phyloP scores from a whole-genome alignment of 768 basidiomycete genomes.

The Trametes cinnabarina region DNA sequence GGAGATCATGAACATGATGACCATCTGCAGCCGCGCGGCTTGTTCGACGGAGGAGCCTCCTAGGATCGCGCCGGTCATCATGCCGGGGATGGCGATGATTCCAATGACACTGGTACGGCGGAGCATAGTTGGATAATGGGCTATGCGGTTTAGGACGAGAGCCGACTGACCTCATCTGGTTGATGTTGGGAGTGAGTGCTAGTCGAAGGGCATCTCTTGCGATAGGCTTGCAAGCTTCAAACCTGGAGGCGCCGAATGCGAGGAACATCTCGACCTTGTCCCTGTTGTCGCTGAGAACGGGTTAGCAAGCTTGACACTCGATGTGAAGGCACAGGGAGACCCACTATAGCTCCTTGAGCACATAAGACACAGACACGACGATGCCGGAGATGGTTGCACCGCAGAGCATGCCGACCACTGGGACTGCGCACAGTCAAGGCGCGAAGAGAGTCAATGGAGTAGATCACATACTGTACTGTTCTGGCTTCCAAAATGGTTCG shows the following conservation, averaged over 20 bases:
- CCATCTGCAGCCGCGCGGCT: slow-evolving; percentile 85
- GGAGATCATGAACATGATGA: slow-evolving; percentile 93
- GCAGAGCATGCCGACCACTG: slow-evolving; percentile 83
- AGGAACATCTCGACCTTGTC: slow-evolving; percentile 87
- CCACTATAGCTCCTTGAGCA: slow-evolving; percentile 76
- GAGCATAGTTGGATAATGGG: neutral
- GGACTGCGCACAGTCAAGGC: slow-evolving; percentile 46
- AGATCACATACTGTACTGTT: slow-evolving; percentile 63
- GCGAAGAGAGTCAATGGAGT: neutral
- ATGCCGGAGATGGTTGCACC: slow-evolving; percentile 77
- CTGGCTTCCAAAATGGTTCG: slow-evolving; percentile 79
- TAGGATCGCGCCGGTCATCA: slow-evolving; percentile 91
- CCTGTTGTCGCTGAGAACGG: slow-evolving; percentile 59
- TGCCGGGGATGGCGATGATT: slow-evolving; percentile 79
- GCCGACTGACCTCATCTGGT: slow-evolving; percentile 72
- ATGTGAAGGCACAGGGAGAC: slow-evolving; percentile 22
- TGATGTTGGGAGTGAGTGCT: slow-evolving; percentile 78
- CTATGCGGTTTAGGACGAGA: neutral
- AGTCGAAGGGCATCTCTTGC: slow-evolving; percentile 76
- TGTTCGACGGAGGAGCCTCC: slow-evolving; percentile 83
- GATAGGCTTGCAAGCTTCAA: slow-evolving; percentile 81
- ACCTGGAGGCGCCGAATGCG: slow-evolving; percentile 79
- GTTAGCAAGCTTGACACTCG: too few relatives aligned
- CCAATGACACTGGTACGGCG: slow-evolving; percentile 75
- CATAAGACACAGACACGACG: slow-evolving; percentile 63